A percentile compares a stretch with the other conserved stretches of the same genome.
Conservation (phyloP, 2,329 filamentous ascomycete genomes). For the Reticulascus tulasneorum region DNA sequence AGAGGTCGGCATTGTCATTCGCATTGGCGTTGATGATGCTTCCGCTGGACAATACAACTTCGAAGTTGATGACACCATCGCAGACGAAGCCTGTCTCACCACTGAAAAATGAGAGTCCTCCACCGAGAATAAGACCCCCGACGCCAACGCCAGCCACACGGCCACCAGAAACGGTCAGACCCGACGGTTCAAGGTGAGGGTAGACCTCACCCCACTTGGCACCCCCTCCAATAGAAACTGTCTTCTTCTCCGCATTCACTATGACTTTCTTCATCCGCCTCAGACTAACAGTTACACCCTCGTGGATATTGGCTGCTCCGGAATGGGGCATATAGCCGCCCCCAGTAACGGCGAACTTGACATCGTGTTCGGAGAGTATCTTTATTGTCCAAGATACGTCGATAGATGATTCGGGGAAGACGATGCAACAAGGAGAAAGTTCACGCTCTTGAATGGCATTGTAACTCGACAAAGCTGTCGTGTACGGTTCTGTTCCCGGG, state of each 20-base stretch:
- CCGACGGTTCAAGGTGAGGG: slow-evolving; percentile 3
- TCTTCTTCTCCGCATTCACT: slow-evolving; percentile 10
- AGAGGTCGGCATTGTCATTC: slow-evolving; percentile 34
- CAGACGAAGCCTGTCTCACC: slow-evolving; percentile 29
- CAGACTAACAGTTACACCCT: slow-evolving; percentile 25
- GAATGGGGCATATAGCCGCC: too few relatives aligned
- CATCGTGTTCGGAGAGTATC: too few relatives aligned
- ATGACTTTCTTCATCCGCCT: slow-evolving; percentile 13
- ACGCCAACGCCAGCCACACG: slow-evolving; percentile 32
- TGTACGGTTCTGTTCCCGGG: too few relatives aligned
- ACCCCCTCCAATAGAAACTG: slow-evolving; percentile 19
- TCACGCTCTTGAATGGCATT: too few relatives aligned
- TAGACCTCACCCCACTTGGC: slow-evolving; percentile 11
- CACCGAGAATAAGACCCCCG: slow-evolving; percentile 23
- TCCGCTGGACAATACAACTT: slow-evolving; percentile 40
- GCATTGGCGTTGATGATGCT: slow-evolving; percentile 33
- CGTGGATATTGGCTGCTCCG: slow-evolving; percentile 21
- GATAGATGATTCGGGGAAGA: too few relatives aligned
- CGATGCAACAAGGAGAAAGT: too few relatives aligned
- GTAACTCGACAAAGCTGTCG: too few relatives aligned
- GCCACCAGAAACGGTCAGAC: slow-evolving; percentile 37
- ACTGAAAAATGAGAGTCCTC: slow-evolving; percentile 18
- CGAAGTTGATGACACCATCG: slow-evolving; percentile 33
- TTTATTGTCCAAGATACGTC: too few relatives aligned
- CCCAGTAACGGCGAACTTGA: too few relatives aligned